Percentiles rank a stretch among this genome's conserved stretches.
Evolutionary conservation across 2,329 filamentous ascomycete species (phyloP).

Genomic region (Phialophora macrospora): DNA sequence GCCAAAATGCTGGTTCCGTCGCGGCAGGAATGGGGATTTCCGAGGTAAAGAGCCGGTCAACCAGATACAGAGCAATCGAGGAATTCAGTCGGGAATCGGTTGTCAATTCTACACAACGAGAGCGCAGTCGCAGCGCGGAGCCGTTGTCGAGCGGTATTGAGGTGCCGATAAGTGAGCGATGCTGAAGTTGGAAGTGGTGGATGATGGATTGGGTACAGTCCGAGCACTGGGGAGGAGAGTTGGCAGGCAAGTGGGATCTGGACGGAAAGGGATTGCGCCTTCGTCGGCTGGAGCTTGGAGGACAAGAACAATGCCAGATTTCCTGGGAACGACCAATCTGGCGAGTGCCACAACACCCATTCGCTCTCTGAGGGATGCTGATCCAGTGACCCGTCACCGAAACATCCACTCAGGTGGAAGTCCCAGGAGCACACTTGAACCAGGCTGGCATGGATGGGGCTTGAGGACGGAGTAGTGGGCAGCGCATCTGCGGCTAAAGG

Average conservation of each 20-base stretch:
- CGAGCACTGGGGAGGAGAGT: background rate
- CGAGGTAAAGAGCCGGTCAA: background rate
- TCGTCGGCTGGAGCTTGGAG: slow-evolving; percentile 3
- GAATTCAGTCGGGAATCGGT: background rate
- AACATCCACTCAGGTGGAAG: slow-evolving; percentile 9
- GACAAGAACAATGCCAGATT: slow-evolving; percentile 4
- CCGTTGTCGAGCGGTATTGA: background rate
- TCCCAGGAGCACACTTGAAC: background rate
- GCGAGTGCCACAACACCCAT: slow-evolving; percentile 4
- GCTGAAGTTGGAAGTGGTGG: background rate
- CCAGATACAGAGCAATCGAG: background rate
- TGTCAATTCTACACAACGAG: background rate
- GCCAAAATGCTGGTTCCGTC: slow-evolving; percentile 14
- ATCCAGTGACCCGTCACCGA: slow-evolving; percentile 19
- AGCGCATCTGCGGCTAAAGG: slow-evolving; percentile 18
- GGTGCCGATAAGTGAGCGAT: background rate
- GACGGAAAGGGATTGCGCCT: background rate
- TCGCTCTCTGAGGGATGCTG: background rate
- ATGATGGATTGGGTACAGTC: background rate
- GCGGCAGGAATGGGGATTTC: slow-evolving; percentile 4
- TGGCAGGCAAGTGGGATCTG: slow-evolving; percentile 7
- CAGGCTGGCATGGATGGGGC: slow-evolving; percentile 9
- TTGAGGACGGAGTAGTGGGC: background rate
- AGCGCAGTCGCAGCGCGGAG: background rate
- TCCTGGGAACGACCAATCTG: background rate